phyloP scores from a whole-genome alignment of 176 grass and related monocot species.

The Oryza rufipogon region DNA sequence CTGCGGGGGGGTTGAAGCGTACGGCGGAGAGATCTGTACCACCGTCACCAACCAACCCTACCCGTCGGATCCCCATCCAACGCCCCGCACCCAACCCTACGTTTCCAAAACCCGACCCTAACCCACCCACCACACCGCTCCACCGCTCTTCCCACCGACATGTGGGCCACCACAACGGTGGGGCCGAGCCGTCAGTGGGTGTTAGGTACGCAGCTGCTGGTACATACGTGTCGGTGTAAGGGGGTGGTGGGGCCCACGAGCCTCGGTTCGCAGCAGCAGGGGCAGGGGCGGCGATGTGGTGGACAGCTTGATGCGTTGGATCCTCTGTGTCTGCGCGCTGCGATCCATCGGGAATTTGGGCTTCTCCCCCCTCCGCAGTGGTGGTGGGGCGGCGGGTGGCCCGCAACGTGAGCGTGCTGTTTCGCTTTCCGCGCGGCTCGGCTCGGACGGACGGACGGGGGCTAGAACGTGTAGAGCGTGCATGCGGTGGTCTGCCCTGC shows the following conservation, averaged over 20 bases:
- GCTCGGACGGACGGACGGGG: no score
- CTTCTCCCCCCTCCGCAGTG: background rate
- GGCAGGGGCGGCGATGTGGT: background rate
- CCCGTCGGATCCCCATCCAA: constrained; percentile 25
- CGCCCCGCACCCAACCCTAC: background rate
- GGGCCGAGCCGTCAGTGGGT: fast-evolving
- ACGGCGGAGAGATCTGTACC: constrained; percentile 6
- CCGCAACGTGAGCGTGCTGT: constrained; percentile 40
- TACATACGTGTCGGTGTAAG: background rate
- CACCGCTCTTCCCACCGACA: background rate
- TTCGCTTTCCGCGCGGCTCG: background rate
- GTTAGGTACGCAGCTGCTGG: fast-evolving
- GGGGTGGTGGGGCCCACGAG: background rate
- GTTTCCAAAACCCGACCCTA: no score
- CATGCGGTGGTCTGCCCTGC: background rate
- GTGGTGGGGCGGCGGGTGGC: background rate
- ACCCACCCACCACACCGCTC: fast-evolving
- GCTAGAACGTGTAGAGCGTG: no score
- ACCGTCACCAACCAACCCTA: background rate
- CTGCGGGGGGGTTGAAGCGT: background rate
- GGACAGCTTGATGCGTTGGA: constrained; percentile 43
- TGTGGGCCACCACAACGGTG: background rate
- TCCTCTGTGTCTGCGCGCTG: constrained; percentile 21
- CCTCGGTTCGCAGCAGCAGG: background rate
- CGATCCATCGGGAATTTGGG: background rate